Conservation (phyloP, 192 early-diverging fungal species). For the Coemansia sp. region DNA sequence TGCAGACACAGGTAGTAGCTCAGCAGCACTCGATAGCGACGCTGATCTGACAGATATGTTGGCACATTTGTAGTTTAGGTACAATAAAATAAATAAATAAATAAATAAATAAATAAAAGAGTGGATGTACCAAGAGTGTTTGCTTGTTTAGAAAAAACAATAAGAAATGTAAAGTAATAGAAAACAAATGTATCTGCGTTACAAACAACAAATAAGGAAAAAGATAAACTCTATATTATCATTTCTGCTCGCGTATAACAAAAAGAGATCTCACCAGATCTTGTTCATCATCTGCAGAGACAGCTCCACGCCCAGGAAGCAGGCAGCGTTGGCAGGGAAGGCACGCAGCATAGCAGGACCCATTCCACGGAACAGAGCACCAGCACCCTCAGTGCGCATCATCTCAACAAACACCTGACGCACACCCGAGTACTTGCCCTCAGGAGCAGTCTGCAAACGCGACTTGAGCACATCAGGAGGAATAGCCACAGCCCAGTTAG, state of each 20-base stretch:
- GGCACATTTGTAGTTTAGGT: background rate
- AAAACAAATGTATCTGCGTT: background rate
- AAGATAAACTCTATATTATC: background rate
- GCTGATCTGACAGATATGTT: background rate
- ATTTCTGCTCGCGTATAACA: no score
- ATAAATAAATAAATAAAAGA: background rate
- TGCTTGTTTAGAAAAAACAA: background rate
- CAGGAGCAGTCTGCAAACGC: constrained; percentile 64
- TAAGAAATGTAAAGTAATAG: background rate
- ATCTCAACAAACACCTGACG: constrained; percentile 54
- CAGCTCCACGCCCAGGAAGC: constrained; percentile 63
- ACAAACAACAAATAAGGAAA: background rate
- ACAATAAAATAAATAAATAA: no score
- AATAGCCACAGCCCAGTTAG: constrained; percentile 81
- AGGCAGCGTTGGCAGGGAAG: constrained; percentile 82
- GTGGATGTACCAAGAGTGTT: background rate
- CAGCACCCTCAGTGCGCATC: constrained; percentile 54
- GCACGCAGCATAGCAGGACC: constrained; percentile 78
- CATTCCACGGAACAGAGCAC: constrained; percentile 77
- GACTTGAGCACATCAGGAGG: constrained; percentile 89
- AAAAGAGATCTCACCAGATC: no score
- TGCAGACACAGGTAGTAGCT: constrained; percentile 3
- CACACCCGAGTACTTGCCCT: constrained; percentile 51
- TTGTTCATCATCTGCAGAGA: constrained; percentile 49
- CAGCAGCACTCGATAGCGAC: no score